These are phyloP conservation scores for Canavalia ensiformis DNA, from an alignment of 306 rosid species.

Conservation along the genomic window DNA sequence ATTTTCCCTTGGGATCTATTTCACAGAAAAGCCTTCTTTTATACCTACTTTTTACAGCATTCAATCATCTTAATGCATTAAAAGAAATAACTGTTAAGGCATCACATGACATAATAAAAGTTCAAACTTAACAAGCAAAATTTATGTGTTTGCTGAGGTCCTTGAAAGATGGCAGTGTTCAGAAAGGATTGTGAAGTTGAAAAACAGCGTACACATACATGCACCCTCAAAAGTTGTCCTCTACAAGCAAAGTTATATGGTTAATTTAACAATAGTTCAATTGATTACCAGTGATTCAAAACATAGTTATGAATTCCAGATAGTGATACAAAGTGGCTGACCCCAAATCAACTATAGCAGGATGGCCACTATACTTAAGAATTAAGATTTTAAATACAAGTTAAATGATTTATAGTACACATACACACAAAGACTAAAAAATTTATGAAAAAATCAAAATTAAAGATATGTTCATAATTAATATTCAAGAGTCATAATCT, in stretches of 20 bases:
- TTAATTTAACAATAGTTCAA: slow-evolving; percentile 32
- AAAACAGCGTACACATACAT: slow-evolving; percentile 33
- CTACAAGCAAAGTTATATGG: slow-evolving; percentile 36
- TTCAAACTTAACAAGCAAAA: slow-evolving; percentile 13
- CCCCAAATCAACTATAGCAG: neutral
- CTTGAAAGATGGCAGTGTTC: slow-evolving; percentile 32
- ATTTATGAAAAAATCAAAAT: neutral
- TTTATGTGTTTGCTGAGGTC: neutral
- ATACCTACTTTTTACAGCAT: slow-evolving; percentile 8
- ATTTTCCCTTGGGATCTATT: slow-evolving; percentile 20
- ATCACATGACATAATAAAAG: neutral
- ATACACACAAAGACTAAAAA: neutral
- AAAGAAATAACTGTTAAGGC: neutral
- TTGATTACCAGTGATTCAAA: slow-evolving; percentile 17
- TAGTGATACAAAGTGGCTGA: neutral
- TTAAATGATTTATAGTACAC: neutral
- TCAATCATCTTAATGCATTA: slow-evolving; percentile 20
- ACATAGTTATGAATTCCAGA: neutral
- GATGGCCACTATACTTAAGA: neutral
- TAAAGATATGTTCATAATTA: neutral
- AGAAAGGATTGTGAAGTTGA: slow-evolving; percentile 26
- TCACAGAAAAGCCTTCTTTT: neutral
- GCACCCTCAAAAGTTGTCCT: slow-evolving; percentile 29
- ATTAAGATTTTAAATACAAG: neutral
- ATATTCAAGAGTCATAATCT: neutral